A percentile compares a stretch with the other conserved stretches of the same genome.
These are phyloP conservation scores for Periconia digitata DNA, from an alignment of 2,329 filamentous ascomycete genomes.

Conservation along the genomic window DNA sequence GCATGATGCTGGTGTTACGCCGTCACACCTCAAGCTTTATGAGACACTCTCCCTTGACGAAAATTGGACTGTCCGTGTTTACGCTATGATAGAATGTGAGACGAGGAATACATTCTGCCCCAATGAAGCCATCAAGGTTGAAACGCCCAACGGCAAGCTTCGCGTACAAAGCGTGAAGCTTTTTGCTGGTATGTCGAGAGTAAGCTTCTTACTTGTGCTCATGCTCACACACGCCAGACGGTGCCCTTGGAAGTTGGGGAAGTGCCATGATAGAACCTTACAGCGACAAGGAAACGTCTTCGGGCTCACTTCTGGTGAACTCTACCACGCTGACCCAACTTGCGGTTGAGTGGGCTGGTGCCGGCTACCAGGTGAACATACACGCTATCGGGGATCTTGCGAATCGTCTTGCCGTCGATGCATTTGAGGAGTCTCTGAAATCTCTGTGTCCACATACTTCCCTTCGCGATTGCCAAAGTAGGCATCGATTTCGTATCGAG, in stretches of 20 bases:
- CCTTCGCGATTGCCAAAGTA: constrained; percentile 53
- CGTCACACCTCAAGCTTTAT: constrained; percentile 58
- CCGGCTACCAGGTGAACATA: constrained; percentile 69
- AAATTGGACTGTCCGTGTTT: constrained; percentile 64
- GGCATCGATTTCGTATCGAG: constrained; percentile 66
- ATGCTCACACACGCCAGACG: constrained; percentile 52
- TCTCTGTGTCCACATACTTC: constrained; percentile 51
- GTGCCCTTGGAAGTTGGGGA: constrained; percentile 71
- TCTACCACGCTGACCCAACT: constrained; percentile 59
- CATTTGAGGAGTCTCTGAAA: constrained; percentile 60
- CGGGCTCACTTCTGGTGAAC: constrained; percentile 68
- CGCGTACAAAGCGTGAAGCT: constrained; percentile 67
- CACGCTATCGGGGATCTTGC: constrained; percentile 73
- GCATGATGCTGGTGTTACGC: constrained; percentile 66
- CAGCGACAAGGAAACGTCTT: constrained; percentile 61
- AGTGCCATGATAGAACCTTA: constrained; percentile 73
- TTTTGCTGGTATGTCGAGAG: constrained; percentile 58
- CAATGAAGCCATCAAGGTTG: constrained; percentile 50
- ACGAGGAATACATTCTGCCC: constrained; percentile 66
- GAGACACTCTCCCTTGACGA: constrained; percentile 53
- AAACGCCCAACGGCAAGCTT: constrained; percentile 53
- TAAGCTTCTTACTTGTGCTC: too few relatives aligned
- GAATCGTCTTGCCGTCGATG: constrained; percentile 65
- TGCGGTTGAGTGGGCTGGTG: constrained; percentile 59
- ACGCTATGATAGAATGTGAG: constrained; percentile 69